These are phyloP conservation scores for Yamadazyma laniorum DNA, from an alignment of 805 yeast species.

Conservation along the genomic window DNA sequence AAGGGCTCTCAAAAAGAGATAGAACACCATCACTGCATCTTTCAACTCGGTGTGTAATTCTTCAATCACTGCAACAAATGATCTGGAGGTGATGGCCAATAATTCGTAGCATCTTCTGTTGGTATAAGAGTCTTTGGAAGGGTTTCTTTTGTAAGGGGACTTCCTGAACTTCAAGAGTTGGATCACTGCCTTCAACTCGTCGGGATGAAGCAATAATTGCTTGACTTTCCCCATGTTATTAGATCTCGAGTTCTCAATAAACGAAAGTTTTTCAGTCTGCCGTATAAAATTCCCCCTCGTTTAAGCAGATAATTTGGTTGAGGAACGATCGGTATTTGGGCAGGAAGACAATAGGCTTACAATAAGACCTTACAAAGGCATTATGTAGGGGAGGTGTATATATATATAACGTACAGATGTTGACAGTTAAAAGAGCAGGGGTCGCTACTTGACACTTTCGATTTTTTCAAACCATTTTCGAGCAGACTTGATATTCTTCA, in stretches of 20 bases:
- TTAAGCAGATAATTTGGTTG: too few relatives aligned
- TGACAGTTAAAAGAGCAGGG: too few relatives aligned
- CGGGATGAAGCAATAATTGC: conserved; percentile 66
- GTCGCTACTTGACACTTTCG: conserved; percentile 25
- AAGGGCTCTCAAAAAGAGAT: conserved; percentile 81
- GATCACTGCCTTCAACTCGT: conserved; percentile 65
- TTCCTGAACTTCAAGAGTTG: conserved; percentile 56
- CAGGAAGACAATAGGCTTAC: too few relatives aligned
- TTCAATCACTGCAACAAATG: conserved; percentile 90
- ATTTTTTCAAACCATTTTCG: conserved; percentile 51
- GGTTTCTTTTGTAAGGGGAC: conserved; percentile 50
- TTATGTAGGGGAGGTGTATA: too few relatives aligned
- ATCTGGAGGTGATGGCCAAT: conserved; percentile 72
- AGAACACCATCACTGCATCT: conserved; percentile 78
- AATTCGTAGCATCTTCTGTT: conserved; percentile 66
- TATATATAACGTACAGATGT: too few relatives aligned
- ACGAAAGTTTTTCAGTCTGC: too few relatives aligned
- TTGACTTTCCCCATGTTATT: conserved; percentile 60
- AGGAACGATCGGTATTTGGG: too few relatives aligned
- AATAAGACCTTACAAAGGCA: too few relatives aligned
- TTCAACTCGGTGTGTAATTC: conserved; percentile 90
- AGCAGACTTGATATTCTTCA: conserved; percentile 59
- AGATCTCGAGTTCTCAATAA: too few relatives aligned
- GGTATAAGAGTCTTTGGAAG: conserved; percentile 20
- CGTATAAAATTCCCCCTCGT: too few relatives aligned